A percentile compares a stretch with the other conserved stretches of the same genome.
These are phyloP conservation scores for Globisporangium sylvaticum DNA, from an alignment of 352 stramenopile genomes.

Conservation along the genomic window DNA sequence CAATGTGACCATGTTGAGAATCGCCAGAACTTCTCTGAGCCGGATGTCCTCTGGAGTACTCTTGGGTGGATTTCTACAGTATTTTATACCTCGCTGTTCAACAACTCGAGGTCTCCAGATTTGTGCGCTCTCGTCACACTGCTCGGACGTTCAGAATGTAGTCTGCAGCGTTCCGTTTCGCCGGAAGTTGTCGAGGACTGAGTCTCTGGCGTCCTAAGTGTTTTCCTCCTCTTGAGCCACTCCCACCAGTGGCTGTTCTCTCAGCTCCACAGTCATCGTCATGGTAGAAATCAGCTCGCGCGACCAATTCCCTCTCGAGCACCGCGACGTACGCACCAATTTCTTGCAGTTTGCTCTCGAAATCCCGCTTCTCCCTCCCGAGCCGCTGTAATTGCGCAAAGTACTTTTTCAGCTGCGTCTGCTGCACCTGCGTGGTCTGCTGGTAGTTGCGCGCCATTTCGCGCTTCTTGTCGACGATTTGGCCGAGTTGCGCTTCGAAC, in stretches of 20 bases:
- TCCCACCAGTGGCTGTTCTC: no score
- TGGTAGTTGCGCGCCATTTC: constrained; percentile 25
- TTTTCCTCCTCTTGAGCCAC: no score
- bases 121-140: neutral
- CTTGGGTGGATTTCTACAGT: no score
- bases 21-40: no score
- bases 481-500: constrained; percentile 22
- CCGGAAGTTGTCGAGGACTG: neutral
- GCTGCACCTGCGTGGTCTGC: constrained; percentile 23
- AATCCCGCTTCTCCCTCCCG: constrained; percentile 19
- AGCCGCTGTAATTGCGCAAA: constrained; percentile 26
- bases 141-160: constrained; percentile 5
- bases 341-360: constrained; percentile 20
- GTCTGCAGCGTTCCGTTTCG: neutral
- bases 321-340: constrained; percentile 23
- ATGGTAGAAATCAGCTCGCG: no score
- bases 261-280: neutral
- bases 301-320: constrained; percentile 31
- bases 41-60: no score
- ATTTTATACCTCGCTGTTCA: no score
- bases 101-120: neutral
- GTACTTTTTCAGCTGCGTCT: constrained; percentile 40
- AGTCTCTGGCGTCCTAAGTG: neutral
- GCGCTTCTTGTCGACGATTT: constrained; percentile 26
- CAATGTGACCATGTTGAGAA: no score